Conservation (phyloP, 257 asterid species). For the Scutellaria barbata region DNA sequence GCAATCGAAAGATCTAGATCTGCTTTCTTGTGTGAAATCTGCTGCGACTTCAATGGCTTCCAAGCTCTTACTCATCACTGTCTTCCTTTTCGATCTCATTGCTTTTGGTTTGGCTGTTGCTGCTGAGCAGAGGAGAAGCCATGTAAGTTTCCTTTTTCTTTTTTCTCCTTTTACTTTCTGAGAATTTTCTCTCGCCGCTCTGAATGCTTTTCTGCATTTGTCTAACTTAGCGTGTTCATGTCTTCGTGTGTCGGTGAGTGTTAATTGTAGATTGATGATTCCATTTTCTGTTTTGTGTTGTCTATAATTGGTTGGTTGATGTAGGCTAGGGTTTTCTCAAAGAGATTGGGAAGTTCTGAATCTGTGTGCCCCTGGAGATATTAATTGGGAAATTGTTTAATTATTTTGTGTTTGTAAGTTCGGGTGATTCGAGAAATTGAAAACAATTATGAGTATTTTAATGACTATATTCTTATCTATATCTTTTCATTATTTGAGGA, state of each 20-base stretch:
- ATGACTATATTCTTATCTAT: background rate
- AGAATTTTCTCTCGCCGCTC: background rate
- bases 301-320: background rate
- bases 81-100: slow-evolving; percentile 70
- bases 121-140: slow-evolving; percentile 90
- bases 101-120: slow-evolving; percentile 91
- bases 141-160: slow-evolving; percentile 45
- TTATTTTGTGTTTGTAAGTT: background rate
- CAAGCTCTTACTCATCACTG: slow-evolving; percentile 54
- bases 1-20: slow-evolving; percentile 43
- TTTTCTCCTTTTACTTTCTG: background rate
- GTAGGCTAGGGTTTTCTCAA: background rate
- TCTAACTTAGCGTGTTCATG: background rate
- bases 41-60: slow-evolving; percentile 67
- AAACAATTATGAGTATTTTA: background rate
- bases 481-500: background rate
- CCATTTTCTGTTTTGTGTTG: slow-evolving; percentile 11
- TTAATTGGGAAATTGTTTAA: slow-evolving; percentile 1
- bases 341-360: background rate
- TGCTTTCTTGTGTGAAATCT: slow-evolving; percentile 27
- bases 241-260: background rate
- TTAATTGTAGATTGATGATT: slow-evolving; percentile 6
- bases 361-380: slow-evolving; percentile 8
- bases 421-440: slow-evolving; percentile 9
- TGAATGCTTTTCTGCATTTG: slow-evolving; percentile 26